Evolutionary conservation across 2,329 filamentous ascomycete genomes (phyloP).

Genomic region (Onygenales sp.): DNA sequence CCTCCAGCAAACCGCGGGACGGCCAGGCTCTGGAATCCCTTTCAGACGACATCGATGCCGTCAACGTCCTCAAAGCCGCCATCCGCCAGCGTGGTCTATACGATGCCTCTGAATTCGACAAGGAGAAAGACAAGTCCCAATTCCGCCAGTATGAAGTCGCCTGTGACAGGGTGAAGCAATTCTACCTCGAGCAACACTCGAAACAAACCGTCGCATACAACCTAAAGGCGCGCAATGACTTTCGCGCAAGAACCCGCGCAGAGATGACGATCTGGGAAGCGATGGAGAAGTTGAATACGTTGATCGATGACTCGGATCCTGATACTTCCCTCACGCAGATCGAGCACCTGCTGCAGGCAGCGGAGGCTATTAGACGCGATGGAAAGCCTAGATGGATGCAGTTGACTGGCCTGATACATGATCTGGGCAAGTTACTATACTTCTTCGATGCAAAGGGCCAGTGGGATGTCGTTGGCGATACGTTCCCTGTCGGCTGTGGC

Average conservation of each 20-base stretch:
- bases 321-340: conserved; percentile 83
- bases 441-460: conserved; percentile 68
- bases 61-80: conserved; percentile 51
- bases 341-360: conserved; percentile 78
- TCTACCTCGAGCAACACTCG: conserved; percentile 65
- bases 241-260: conserved; percentile 57
- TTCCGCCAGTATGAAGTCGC: conserved; percentile 79
- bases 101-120: conserved; percentile 58
- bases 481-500: conserved; percentile 36
- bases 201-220: conserved; percentile 61
- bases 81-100: conserved; percentile 34
- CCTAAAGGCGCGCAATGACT: conserved; percentile 64
- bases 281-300: conserved; percentile 83
- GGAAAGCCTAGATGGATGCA: conserved; percentile 42
- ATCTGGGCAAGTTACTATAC: conserved; percentile 37
- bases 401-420: conserved; percentile 38
- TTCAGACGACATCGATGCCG: conserved; percentile 48
- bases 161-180: conserved; percentile 74
- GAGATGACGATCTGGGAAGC: conserved; percentile 85
- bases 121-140: conserved; percentile 65
- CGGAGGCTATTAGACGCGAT: conserved; percentile 80
- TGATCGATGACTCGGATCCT: conserved; percentile 85
- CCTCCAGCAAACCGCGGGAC: neutral
- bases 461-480: conserved; percentile 78
- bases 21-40: conserved; percentile 7